Conservation (phyloP, 768 basidiomycete genomes). For the Lentinus brumalis region DNA sequence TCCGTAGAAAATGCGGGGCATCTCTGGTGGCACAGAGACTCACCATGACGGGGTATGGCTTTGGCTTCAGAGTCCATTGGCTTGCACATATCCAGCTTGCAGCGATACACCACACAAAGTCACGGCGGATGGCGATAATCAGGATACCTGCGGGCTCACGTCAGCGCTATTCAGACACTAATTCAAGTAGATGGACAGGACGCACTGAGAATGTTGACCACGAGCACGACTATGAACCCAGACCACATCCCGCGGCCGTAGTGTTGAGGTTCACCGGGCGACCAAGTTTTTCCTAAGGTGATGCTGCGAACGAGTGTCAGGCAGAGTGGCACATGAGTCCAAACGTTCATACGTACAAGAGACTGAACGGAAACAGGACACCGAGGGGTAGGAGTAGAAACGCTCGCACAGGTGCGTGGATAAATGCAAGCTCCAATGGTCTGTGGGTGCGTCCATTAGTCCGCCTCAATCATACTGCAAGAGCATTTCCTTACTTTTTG, state of each 20-base stretch:
- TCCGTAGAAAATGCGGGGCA: too few relatives aligned
- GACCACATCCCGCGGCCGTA: conserved; percentile 67
- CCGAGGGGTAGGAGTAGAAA: conserved; percentile 54
- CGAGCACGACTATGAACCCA: conserved; percentile 69
- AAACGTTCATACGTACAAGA: conserved; percentile 44
- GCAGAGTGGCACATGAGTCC: too few relatives aligned
- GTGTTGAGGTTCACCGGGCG: conserved; percentile 53
- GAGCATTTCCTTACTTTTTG: conserved; percentile 23
- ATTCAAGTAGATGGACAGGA: neutral
- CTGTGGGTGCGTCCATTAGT: conserved; percentile 22
- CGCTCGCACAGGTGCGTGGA: conserved; percentile 85
- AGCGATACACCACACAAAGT: conserved; percentile 75
- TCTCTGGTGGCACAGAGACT: conserved; percentile 26
- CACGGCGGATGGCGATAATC: conserved; percentile 57
- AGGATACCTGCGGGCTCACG: conserved; percentile 42
- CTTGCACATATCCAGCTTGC: conserved; percentile 74
- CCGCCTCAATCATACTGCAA: neutral
- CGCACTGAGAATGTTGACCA: conserved; percentile 51
- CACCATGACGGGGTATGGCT: conserved; percentile 67
- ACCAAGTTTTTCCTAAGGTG: conserved; percentile 65
- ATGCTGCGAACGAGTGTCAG: conserved; percentile 45
- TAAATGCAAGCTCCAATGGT: conserved; percentile 78
- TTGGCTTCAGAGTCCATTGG: conserved; percentile 61
- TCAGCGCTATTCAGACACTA: too few relatives aligned
- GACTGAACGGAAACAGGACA: conserved; percentile 62